Evolutionary conservation across 2,329 filamentous ascomycete genomes (phyloP).

Genomic region (Coniella vitis): DNA sequence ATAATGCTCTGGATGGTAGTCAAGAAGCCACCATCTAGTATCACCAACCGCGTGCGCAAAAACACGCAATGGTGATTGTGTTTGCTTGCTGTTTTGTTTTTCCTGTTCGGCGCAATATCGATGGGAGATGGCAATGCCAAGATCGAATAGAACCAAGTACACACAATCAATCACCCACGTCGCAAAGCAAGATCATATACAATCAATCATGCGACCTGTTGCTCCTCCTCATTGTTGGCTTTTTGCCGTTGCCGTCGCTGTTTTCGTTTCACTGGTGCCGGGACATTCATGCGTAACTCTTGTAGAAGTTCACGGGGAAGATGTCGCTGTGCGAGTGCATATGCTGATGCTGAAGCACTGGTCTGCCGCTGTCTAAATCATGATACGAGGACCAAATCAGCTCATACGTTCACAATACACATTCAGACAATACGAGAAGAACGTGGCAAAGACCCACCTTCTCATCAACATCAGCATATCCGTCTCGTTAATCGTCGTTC

Average conservation of each 20-base stretch:
- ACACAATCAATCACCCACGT: neutral
- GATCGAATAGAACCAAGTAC: neutral
- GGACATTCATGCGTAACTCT: slow-evolving; percentile 66
- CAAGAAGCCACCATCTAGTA: slow-evolving; percentile 72
- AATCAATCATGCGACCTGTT: slow-evolving; percentile 31
- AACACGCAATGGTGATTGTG: slow-evolving; percentile 62
- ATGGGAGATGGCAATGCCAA: too few species aligned
- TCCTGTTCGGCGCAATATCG: too few species aligned
- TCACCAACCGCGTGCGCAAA: slow-evolving; percentile 66
- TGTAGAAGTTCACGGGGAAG: slow-evolving; percentile 77
- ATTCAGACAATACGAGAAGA: slow-evolving; percentile 1
- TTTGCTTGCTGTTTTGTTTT: neutral
- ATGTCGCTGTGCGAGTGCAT: slow-evolving; percentile 77
- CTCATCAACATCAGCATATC: slow-evolving; percentile 78
- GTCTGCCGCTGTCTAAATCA: slow-evolving; percentile 67
- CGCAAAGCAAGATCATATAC: too few species aligned
- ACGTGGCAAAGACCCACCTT: slow-evolving; percentile 50
- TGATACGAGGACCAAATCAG: slow-evolving; percentile 20
- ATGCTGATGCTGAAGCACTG: slow-evolving; percentile 64
- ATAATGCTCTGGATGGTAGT: slow-evolving; percentile 97
- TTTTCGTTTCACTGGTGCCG: slow-evolving; percentile 39
- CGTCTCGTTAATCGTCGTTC: slow-evolving; percentile 79
- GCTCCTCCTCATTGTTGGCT: slow-evolving; percentile 33
- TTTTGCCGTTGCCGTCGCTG: slow-evolving; percentile 38
- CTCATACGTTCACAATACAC: slow-evolving; percentile 1